These are phyloP conservation scores for Boletus rufocinnamomeus DNA, from an alignment of 768 basidiomycete genomes.

Conservation along the genomic window DNA sequence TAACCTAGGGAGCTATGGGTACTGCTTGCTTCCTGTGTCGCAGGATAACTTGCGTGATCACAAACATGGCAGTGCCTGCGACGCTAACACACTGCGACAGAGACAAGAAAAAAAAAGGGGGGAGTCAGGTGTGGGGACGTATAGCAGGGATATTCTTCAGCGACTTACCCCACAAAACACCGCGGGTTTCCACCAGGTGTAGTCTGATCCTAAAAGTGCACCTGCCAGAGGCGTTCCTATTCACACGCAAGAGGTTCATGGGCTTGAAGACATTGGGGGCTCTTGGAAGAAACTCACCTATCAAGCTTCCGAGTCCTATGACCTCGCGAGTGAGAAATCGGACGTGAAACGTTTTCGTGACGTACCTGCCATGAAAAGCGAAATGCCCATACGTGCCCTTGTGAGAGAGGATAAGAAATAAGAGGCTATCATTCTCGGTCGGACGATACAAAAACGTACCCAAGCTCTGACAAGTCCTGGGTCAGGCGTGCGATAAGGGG, in stretches of 20 bases:
- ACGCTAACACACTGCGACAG: conserved; percentile 19
- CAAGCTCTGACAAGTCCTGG: conserved; percentile 49
- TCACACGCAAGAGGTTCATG: conserved; percentile 24
- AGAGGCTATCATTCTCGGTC: background rate
- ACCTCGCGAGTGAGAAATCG: background rate
- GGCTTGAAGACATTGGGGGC: background rate
- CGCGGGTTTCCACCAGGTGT: conserved; percentile 57
- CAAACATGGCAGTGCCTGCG: conserved; percentile 19
- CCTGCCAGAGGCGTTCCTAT: conserved; percentile 58
- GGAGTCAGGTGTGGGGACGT: conserved; percentile 6
- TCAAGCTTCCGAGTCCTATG: conserved; percentile 29
- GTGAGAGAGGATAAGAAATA: conserved; percentile 17
- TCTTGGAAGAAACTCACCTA: conserved; percentile 14
- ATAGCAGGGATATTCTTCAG: background rate
- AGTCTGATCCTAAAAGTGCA: conserved; percentile 50
- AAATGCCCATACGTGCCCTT: conserved; percentile 47
- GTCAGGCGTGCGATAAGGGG: conserved; percentile 48
- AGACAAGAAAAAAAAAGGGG: background rate
- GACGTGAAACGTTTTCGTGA: background rate
- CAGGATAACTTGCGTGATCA: conserved; percentile 6
- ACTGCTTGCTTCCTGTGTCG: background rate
- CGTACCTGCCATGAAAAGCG: conserved; percentile 48
- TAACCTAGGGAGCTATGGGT: background rate
- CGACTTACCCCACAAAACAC: conserved; percentile 47
- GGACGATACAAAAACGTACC: conserved; percentile 31